Conservation (phyloP, 371 early-diverging fungal genomes). For the Actinomortierella wolfii region DNA sequence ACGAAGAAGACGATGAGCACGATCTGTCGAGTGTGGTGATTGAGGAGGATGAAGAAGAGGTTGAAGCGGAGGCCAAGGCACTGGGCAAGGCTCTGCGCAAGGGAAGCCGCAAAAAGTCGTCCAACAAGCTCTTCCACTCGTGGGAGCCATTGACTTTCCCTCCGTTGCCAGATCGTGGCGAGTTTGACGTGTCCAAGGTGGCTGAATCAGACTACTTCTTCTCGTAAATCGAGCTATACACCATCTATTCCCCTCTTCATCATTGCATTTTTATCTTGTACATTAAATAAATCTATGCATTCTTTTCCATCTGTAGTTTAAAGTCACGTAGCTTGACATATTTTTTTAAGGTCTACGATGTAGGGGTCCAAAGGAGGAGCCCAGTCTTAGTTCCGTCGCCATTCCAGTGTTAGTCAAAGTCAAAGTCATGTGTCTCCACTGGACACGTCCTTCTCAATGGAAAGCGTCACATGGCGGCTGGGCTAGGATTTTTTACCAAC, state of each 20-base stretch:
- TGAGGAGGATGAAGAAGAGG: constrained; percentile 44
- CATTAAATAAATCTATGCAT: neutral
- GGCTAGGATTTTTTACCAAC: too few relatives aligned
- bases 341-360: too few relatives aligned
- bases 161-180: constrained; percentile 81
- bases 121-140: constrained; percentile 49
- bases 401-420: too few relatives aligned
- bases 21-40: constrained; percentile 32
- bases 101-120: constrained; percentile 21
- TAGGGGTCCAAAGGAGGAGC: too few relatives aligned
- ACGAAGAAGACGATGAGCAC: constrained; percentile 42
- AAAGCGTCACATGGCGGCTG: too few relatives aligned
- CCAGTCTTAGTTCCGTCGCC: too few relatives aligned
- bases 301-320: too few relatives aligned
- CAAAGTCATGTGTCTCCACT: too few relatives aligned
- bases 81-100: constrained; percentile 36
- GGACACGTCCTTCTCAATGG: too few relatives aligned
- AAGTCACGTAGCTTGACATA: too few relatives aligned
- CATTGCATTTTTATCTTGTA: neutral
- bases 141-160: constrained; percentile 79
- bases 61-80: constrained; percentile 40
- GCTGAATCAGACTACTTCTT: constrained; percentile 90
- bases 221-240: constrained; percentile 48
- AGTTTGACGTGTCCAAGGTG: constrained; percentile 84
- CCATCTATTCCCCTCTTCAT: neutral